Conservation (phyloP, 2,329 filamentous ascomycete species). For the Pseudogymnoascus sp. region DNA sequence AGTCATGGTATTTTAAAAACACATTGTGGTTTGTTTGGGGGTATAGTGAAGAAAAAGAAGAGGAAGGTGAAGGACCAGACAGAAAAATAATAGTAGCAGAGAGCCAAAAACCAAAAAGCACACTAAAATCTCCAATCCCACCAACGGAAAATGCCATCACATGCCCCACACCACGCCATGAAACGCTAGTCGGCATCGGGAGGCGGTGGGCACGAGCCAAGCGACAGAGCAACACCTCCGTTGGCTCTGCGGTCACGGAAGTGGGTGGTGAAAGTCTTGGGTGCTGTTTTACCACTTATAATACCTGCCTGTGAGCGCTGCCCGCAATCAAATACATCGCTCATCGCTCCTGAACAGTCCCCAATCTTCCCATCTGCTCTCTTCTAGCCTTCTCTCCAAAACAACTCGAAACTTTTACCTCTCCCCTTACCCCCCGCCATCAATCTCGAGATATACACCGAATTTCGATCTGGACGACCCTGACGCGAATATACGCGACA, state of each 20-base stretch:
- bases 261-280: slow-evolving; percentile 8
- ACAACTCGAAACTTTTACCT: background rate
- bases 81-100: background rate
- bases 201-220: slow-evolving; percentile 5
- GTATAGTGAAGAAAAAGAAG: background rate
- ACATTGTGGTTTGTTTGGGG: background rate
- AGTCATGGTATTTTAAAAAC: background rate
- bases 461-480: background rate
- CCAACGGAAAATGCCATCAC: slow-evolving; percentile 6
- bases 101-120: background rate
- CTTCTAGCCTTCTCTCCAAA: background rate
- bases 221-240: slow-evolving; percentile 5
- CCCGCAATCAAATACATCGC: slow-evolving; percentile 5
- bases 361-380: background rate
- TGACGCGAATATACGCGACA: background rate
- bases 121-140: slow-evolving; percentile 4
- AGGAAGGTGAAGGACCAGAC: background rate
- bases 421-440: background rate
- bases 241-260: slow-evolving; percentile 3
- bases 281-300: slow-evolving; percentile 4
- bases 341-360: background rate
- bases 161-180: background rate
- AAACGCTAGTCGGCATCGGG: slow-evolving; percentile 6
- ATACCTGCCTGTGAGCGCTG: slow-evolving; percentile 8
- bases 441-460: background rate